Percentiles rank a stretch among this genome's conserved stretches.
Evolutionary conservation across 257 asterid species (phyloP).

Genomic region (Echites panduratus): DNA sequence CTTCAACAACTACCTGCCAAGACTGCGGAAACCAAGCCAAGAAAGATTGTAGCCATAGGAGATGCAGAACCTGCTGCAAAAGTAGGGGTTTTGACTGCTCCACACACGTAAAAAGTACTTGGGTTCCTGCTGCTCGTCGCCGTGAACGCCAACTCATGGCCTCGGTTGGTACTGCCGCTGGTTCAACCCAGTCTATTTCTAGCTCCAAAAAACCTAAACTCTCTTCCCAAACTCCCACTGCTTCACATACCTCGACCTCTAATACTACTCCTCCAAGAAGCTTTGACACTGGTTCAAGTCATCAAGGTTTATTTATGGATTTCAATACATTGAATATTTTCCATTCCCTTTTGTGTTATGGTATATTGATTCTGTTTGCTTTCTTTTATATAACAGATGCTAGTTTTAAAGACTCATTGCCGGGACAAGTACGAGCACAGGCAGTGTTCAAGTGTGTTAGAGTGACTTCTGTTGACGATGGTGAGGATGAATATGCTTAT

Average conservation of each 20-base stretch:
- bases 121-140: constrained; percentile 37
- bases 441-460: constrained; percentile 71
- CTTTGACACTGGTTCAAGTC: constrained; percentile 61
- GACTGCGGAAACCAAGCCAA: constrained; percentile 14
- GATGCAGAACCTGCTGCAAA: constrained; percentile 12
- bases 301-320: constrained; percentile 37
- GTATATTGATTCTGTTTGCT: too few relatives aligned
- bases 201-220: constrained; percentile 61
- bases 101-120: constrained; percentile 12
- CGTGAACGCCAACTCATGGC: constrained; percentile 55
- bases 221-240: constrained; percentile 52
- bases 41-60: constrained; percentile 5
- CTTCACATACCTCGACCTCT: constrained; percentile 71
- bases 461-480: constrained; percentile 63
- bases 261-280: constrained; percentile 65
- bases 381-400: constrained; percentile 24
- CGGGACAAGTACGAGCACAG: constrained; percentile 68
- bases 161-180: constrained; percentile 31
- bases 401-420: constrained; percentile 50
- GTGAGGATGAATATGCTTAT: constrained; percentile 70
- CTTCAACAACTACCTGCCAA: constrained; percentile 17
- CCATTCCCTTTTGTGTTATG: too few relatives aligned
- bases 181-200: constrained; percentile 54
- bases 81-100: constrained; percentile 8
- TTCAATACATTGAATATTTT: too few relatives aligned